Conservation (phyloP, 495 filamentous ascomycete species). For the Lasiosphaeria hispida region DNA sequence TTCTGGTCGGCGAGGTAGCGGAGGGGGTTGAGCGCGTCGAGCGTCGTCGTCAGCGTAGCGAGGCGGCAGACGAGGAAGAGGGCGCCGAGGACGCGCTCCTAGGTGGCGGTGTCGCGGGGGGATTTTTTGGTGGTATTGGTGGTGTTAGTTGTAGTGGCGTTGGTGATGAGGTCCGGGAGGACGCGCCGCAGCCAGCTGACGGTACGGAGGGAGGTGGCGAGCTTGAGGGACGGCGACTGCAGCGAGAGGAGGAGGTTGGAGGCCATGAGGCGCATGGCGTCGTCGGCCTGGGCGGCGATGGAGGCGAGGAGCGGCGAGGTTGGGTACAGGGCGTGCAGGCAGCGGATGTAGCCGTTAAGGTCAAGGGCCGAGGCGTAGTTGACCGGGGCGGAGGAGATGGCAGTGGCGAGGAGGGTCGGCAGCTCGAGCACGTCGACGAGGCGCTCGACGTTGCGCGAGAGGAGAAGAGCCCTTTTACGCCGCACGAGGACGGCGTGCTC, state of each 20-base stretch:
- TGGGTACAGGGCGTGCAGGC: slow-evolving; percentile 81
- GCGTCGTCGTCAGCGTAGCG: slow-evolving; percentile 71
- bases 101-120: no score
- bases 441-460: slow-evolving; percentile 84
- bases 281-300: slow-evolving; percentile 75
- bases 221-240: slow-evolving; percentile 73
- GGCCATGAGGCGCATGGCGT: slow-evolving; percentile 86
- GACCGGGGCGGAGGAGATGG: slow-evolving; percentile 44
- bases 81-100: slow-evolving; percentile 67
- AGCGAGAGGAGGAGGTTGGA: slow-evolving; percentile 77
- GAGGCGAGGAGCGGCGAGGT: slow-evolving; percentile 69
- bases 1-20: slow-evolving; percentile 89
- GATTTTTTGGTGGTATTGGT: no score
- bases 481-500: slow-evolving; percentile 69
- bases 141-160: no score
- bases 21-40: slow-evolving; percentile 82
- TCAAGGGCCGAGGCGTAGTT: slow-evolving; percentile 91
- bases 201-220: slow-evolving; percentile 87
- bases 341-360: slow-evolving; percentile 87
- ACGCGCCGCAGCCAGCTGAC: slow-evolving; percentile 89
- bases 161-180: slow-evolving; percentile 77
- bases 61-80: slow-evolving; percentile 87
- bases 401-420: slow-evolving; percentile 75
- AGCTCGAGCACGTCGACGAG: slow-evolving; percentile 92
- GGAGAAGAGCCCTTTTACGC: slow-evolving; percentile 78